These are phyloP conservation scores for Malus asiatica DNA, from an alignment of 306 rosid genomes.

Conservation along the genomic window DNA sequence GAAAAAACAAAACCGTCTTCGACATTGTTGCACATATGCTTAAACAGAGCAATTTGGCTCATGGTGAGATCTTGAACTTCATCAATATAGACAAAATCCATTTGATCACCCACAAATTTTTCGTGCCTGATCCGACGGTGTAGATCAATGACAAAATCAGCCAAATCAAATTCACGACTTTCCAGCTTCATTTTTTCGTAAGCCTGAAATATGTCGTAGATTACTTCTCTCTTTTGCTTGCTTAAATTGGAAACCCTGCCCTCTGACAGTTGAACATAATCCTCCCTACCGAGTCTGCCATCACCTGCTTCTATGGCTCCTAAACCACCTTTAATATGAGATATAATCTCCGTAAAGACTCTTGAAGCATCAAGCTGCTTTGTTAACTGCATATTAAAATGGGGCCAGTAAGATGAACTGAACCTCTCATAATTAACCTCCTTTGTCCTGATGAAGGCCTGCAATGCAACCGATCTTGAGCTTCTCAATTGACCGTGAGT, in stretches of 20 bases:
- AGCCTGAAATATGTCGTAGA: constrained; percentile 46
- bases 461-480: constrained; percentile 44
- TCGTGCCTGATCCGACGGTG: constrained; percentile 40
- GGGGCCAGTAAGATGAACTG: constrained; percentile 63
- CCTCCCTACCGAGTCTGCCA: constrained; percentile 42
- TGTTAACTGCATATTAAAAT: constrained; percentile 41
- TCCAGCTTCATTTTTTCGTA: constrained; percentile 62
- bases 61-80: constrained; percentile 83
- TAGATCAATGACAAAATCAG: constrained; percentile 63
- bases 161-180: constrained; percentile 64
- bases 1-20: constrained; percentile 87
- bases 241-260: constrained; percentile 37
- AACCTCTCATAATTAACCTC: constrained; percentile 66
- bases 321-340: constrained; percentile 64
- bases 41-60: constrained; percentile 72
- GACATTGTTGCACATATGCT: constrained; percentile 53
- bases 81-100: constrained; percentile 63
- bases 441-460: constrained; percentile 42
- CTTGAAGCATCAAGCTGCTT: constrained; percentile 52
- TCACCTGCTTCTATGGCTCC: constrained; percentile 26
- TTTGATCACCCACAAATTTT: constrained; percentile 41
- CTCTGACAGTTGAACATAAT: constrained; percentile 38
- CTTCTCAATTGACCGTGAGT: constrained; percentile 14
- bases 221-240: constrained; percentile 34
- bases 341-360: constrained; percentile 64